Base-by-base conservation (phyloP, 495 filamentous ascomycete genomes). In the Saxophila tyrrhenica region DNA sequence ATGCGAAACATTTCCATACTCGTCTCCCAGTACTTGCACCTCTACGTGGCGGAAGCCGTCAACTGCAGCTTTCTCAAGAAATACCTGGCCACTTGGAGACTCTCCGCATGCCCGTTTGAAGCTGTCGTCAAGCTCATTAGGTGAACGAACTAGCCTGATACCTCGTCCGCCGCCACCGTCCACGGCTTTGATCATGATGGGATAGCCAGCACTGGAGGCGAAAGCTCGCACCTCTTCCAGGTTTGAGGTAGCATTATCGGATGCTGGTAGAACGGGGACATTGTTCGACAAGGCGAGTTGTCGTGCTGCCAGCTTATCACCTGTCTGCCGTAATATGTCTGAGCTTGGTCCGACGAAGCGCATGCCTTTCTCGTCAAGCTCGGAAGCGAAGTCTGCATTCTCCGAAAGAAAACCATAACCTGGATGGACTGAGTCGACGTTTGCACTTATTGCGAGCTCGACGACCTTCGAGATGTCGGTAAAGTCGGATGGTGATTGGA, bases 351-450 rank as follows among this genome's bases (percentile, higher is more conserved):
- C 35, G 9, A 39, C 35, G 35, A 39, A 39, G 8, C 9, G 8
- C 9, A 69, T 66, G 16, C 70, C 73, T 57, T 78, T 75, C 8
- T 73, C 62, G 68, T 70, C 74, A 71, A 78, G 73, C 23, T 71
- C 67, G n/a, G 55, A 55, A 0, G 75, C 66, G 55, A 82, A 82
- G 1, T 77, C 75, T 19, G 73, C 65, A 50, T 71, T 78, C 59
- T 82, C 78, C 25, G 74, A 76, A 3, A 82, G 67, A 51, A 80
- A 82, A 8, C 78, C 78, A 65, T 82, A 82, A 0, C 78, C 78
- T 0, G 78, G 78, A 59, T 80, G 78, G 5, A 81, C 67, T 15
- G 75, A 63, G 51, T 82, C 75, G n/a, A 79, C 41, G 41, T 15
- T 44, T 51, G 19, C 39, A 51, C n/a, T n/a, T n/a, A n/a, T n/a